Evolutionary conservation across 139 green algal genomes (phyloP).

Genomic region (Pycnococcus provasolii): DNA sequence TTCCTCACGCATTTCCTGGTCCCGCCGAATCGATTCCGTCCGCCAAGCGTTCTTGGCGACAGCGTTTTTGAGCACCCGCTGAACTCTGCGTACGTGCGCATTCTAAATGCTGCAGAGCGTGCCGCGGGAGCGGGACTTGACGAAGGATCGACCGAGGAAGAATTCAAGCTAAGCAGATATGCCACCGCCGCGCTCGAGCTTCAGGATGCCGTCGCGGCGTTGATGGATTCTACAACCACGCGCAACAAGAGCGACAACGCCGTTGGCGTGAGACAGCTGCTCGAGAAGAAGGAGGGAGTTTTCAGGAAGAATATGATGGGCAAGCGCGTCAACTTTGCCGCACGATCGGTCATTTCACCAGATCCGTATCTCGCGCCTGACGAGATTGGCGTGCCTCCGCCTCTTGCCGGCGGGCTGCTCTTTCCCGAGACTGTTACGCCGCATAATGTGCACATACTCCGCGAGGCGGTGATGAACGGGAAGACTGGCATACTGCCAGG

Average conservation of each 20-base stretch:
- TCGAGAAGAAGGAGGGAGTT: slow-evolving; percentile 98
- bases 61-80: slow-evolving; percentile 80
- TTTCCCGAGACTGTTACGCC: slow-evolving; percentile 82
- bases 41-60: slow-evolving; percentile 34
- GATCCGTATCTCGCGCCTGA: slow-evolving; percentile 76
- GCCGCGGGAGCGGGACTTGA: background rate
- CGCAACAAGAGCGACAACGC: slow-evolving; percentile 32
- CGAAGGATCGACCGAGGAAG: too few relatives aligned
- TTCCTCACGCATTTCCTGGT: slow-evolving; percentile 80
- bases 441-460: slow-evolving; percentile 72
- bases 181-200: slow-evolving; percentile 40
- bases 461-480: slow-evolving; percentile 62
- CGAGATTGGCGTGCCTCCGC: slow-evolving; percentile 92
- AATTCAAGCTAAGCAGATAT: too few relatives aligned
- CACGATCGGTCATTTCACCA: slow-evolving; percentile 89
- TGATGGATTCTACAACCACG: slow-evolving; percentile 63
- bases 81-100: slow-evolving; percentile 48
- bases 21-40: slow-evolving; percentile 80
- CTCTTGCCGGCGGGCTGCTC: slow-evolving; percentile 84
- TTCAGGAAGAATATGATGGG: slow-evolving; percentile 99
- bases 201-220: slow-evolving; percentile 65
- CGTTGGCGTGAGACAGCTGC: slow-evolving; percentile 63
- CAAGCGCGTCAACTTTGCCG: slow-evolving; percentile 96
- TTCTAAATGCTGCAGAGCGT: slow-evolving; percentile 11
- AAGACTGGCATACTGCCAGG: slow-evolving; percentile 60